These are phyloP conservation scores for Colletotrichum australisinense DNA, from an alignment of 2,329 filamentous ascomycete species.

Conservation along the genomic window DNA sequence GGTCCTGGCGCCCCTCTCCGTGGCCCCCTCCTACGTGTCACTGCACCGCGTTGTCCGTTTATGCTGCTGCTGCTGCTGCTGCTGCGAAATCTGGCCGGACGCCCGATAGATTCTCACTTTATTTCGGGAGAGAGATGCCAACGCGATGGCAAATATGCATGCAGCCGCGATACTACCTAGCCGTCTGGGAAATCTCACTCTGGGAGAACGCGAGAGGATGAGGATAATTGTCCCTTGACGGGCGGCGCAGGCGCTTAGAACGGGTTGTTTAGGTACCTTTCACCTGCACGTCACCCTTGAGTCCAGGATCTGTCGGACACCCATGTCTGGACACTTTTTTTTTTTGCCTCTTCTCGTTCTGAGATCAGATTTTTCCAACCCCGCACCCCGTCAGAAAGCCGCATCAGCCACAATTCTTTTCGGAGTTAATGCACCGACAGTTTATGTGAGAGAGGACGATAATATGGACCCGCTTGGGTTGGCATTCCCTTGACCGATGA, in stretches of 20 bases:
- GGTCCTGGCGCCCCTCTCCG: no score
- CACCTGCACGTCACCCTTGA: constrained; percentile 33
- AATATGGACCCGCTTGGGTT: background rate
- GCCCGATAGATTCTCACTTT: background rate
- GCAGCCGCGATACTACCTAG: constrained; percentile 24
- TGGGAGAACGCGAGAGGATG: background rate
- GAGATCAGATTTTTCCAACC: constrained; percentile 25
- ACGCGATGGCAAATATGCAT: constrained; percentile 28
- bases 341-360: background rate
- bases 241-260: constrained; percentile 31
- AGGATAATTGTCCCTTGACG: constrained; percentile 1
- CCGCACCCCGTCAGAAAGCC: constrained; percentile 17
- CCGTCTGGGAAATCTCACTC: background rate
- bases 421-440: constrained; percentile 22
- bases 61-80: background rate
- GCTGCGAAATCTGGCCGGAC: background rate
- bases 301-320: constrained; percentile 19
- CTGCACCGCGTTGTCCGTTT: background rate
- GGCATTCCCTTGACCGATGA: background rate
- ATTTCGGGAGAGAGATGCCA: background rate
- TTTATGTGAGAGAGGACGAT: background rate
- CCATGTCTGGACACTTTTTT: constrained; percentile 11
- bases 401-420: constrained; percentile 22
- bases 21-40: background rate
- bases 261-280: background rate